Percentiles rank a stretch among this genome's conserved stretches.
These are phyloP conservation scores for Aspergillus egyptiacus DNA, from an alignment of 495 filamentous ascomycete species.

Conservation along the genomic window DNA sequence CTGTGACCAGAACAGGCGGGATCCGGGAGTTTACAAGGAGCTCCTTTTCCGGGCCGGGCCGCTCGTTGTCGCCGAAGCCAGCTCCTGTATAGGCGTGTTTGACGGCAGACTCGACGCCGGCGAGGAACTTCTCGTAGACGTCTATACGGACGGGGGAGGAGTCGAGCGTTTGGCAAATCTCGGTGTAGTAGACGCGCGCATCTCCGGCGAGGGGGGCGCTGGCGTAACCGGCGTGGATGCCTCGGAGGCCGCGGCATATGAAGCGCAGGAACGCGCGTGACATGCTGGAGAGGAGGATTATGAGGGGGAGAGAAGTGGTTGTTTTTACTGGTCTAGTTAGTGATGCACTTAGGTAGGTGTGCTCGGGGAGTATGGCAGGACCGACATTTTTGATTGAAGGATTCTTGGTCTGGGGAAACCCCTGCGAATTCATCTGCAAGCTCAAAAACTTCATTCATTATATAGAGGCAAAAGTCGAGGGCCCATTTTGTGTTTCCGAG, in stretches of 20 bases:
- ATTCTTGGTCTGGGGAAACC: conserved; percentile 35
- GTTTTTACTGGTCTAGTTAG: conserved; percentile 35
- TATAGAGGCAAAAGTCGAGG: conserved; percentile 60
- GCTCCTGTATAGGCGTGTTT: conserved; percentile 42
- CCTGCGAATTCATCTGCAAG: conserved; percentile 50
- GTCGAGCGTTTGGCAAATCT: conserved; percentile 38
- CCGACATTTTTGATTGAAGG: conserved; percentile 41
- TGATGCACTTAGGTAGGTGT: not conserved
- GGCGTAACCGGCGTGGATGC: conserved; percentile 33
- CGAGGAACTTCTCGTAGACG: conserved; percentile 46
- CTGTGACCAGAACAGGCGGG: conserved; percentile 36
- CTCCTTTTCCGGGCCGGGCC: conserved; percentile 42
- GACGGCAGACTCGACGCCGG: conserved; percentile 42
- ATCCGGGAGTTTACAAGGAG: conserved; percentile 43
- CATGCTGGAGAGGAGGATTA: conserved; percentile 66
- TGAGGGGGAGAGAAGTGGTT: conserved; percentile 53
- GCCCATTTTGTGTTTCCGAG: conserved; percentile 55
- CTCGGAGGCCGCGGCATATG: conserved; percentile 57
- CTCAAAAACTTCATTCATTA: conserved; percentile 61
- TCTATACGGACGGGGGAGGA: conserved; percentile 39
- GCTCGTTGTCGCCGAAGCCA: conserved; percentile 42
- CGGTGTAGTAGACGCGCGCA: conserved; percentile 36
- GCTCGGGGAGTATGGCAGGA: conserved; percentile 14
- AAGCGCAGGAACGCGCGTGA: conserved; percentile 65
- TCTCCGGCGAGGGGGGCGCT: conserved; percentile 29